Conservation (phyloP, 176 grass and related monocot genomes). For the Oryza officinalis region DNA sequence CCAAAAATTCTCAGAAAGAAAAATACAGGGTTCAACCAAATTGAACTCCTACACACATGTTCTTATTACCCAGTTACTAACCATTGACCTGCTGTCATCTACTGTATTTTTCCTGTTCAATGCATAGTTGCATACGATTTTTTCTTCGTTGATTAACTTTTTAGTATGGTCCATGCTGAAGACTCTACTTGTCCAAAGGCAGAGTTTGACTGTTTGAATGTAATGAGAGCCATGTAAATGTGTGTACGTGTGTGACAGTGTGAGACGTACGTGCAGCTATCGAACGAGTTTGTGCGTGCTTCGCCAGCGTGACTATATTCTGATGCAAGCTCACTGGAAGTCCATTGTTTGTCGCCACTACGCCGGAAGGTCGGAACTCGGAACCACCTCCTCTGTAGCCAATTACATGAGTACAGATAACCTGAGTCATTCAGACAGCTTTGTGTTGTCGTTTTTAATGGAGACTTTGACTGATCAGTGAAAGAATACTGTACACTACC, state of each 20-base stretch:
- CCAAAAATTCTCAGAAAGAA: background rate
- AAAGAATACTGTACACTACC: background rate
- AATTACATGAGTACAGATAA: background rate
- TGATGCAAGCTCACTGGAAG: conserved; percentile 32
- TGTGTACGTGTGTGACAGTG: background rate
- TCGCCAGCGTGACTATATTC: conserved; percentile 11
- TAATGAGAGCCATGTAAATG: background rate
- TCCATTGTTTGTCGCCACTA: background rate
- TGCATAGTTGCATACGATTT: background rate
- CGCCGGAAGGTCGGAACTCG: background rate
- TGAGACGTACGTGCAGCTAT: background rate
- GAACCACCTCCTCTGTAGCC: background rate
- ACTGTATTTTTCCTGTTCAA: background rate
- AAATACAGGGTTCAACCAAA: background rate
- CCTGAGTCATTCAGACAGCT: background rate
- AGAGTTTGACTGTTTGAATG: background rate
- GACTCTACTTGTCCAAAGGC: background rate
- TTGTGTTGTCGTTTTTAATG: conserved; percentile 22
- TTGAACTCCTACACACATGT: background rate
- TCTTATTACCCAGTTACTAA: conserved; percentile 22
- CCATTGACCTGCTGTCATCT: background rate
- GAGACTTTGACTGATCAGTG: conserved; percentile 15
- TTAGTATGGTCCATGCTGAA: background rate
- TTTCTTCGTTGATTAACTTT: background rate
- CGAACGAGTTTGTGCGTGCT: background rate